A percentile compares a stretch with the other conserved stretches of the same genome.
These are phyloP conservation scores for Candida sp. DNA, from an alignment of 1,139 yeast genomes.

Conservation along the genomic window DNA sequence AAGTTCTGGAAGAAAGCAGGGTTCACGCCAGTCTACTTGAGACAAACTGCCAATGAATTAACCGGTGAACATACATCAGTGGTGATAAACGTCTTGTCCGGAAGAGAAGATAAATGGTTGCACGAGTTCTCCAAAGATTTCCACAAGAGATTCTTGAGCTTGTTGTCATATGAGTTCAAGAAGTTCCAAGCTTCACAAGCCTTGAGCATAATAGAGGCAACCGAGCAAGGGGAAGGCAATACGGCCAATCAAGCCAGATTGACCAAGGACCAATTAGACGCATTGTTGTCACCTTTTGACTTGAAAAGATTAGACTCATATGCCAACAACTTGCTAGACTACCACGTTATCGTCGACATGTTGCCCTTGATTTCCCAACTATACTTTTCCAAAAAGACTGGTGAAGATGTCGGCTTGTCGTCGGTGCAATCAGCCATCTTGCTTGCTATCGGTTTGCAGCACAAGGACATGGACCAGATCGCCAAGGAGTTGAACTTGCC, in stretches of 20 bases:
- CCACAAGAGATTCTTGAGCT: constrained; percentile 82
- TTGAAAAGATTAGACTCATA: constrained; percentile 93
- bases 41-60: constrained; percentile 95
- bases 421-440: constrained; percentile 93
- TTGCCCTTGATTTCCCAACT: constrained; percentile 76
- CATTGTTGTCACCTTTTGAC: constrained; percentile 87
- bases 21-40: constrained; percentile 86
- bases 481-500: constrained; percentile 85
- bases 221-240: constrained; percentile 35
- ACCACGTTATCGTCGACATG: constrained; percentile 95
- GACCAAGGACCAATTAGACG: constrained; percentile 58
- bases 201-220: constrained; percentile 79
- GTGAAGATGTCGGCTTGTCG: constrained; percentile 64
- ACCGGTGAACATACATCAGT: constrained; percentile 99
- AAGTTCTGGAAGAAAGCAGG: constrained; percentile 92
- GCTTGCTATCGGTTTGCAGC: constrained; percentile 94
- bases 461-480: constrained; percentile 80
- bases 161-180: constrained; percentile 83
- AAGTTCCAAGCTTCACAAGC: constrained; percentile 85
- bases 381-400: constrained; percentile 69
- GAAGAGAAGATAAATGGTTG: constrained; percentile 76
- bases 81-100: constrained; percentile 76
- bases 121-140: constrained; percentile 84
- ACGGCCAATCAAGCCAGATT: constrained; percentile 19
- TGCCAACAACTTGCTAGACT: constrained; percentile 89